phyloP scores from a whole-genome alignment of 2,329 filamentous ascomycete species.

The Alternaria brassicicola region DNA sequence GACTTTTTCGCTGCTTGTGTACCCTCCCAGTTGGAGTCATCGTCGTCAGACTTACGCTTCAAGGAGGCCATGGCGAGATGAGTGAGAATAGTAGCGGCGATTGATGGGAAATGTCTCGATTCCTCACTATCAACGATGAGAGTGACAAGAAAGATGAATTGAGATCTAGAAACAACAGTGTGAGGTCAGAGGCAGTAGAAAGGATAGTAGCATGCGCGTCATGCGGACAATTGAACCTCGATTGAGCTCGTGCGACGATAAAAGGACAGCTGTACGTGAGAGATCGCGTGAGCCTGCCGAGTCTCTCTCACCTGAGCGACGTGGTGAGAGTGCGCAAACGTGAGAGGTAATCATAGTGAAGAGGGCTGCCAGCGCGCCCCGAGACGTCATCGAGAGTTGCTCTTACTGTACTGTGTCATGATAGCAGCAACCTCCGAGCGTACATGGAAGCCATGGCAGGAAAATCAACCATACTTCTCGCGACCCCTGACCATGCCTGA shows the following conservation, averaged over 20 bases:
- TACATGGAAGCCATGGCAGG: background rate
- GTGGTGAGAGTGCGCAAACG: background rate
- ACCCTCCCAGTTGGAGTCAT: background rate
- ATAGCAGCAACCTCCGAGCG: background rate
- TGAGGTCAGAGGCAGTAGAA: background rate
- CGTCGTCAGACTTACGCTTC: background rate
- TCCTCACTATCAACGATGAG: background rate
- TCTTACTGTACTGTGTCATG: background rate
- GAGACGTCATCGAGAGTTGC: background rate
- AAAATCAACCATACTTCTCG: background rate
- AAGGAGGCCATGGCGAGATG: background rate
- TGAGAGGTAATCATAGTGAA: constrained; percentile 12
- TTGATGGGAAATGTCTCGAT: background rate
- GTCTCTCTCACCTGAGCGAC: background rate
- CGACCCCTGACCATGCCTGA: background rate
- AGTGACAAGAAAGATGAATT: background rate
- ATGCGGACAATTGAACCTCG: constrained; percentile 1
- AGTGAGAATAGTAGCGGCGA: background rate
- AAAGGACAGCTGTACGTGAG: background rate
- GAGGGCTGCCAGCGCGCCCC: background rate
- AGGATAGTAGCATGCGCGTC: background rate
- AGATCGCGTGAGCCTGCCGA: background rate
- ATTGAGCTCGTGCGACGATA: background rate
- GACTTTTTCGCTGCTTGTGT: background rate
- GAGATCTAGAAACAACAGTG: background rate